Conservation (phyloP, 2,329 filamentous ascomycete species). For the Purpureocillium lavendulum region DNA sequence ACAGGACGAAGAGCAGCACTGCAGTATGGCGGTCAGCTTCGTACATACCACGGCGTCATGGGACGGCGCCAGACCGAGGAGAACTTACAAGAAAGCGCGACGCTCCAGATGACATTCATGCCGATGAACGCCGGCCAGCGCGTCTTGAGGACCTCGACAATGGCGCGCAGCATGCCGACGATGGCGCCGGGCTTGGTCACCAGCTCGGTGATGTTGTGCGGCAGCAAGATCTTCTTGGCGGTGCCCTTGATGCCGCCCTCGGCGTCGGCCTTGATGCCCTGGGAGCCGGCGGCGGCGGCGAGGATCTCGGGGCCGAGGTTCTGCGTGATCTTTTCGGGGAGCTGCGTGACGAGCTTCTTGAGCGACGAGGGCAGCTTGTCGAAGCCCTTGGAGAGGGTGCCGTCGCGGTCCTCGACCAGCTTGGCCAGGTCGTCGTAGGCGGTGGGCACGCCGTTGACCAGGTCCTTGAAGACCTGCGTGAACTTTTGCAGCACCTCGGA, state of each 20-base stretch:
- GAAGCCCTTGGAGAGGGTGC: conserved; percentile 49
- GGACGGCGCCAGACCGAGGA: background rate
- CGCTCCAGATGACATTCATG: conserved; percentile 83
- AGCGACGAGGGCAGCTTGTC: conserved; percentile 68
- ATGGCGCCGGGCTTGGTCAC: conserved; percentile 83
- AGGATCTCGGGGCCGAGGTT: conserved; percentile 74
- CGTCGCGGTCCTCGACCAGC: conserved; percentile 53
- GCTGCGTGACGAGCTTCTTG: conserved; percentile 75
- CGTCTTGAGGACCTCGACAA: conserved; percentile 78
- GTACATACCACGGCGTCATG: conserved; percentile 1
- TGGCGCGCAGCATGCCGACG: conserved; percentile 77
- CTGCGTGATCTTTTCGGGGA: conserved; percentile 74
- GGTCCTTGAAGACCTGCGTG: conserved; percentile 83
- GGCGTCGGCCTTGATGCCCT: conserved; percentile 50
- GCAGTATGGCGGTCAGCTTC: conserved; percentile 4
- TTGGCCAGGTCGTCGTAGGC: conserved; percentile 79
- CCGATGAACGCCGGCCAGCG: conserved; percentile 87
- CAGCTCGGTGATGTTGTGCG: conserved; percentile 68
- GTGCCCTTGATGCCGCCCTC: conserved; percentile 50
- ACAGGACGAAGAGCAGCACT: conserved; percentile 89
- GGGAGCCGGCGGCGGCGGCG: conserved; percentile 68
- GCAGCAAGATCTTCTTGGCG: conserved; percentile 58
- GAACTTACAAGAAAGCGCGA: conserved; percentile 73
- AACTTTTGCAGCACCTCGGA: conserved; percentile 76
- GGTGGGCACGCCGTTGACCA: conserved; percentile 86